Percentiles rank a stretch among this genome's conserved stretches.
phyloP scores from a whole-genome alignment of 1,284 basidiomycete genomes.

The Ceratobasidium sp. region DNA sequence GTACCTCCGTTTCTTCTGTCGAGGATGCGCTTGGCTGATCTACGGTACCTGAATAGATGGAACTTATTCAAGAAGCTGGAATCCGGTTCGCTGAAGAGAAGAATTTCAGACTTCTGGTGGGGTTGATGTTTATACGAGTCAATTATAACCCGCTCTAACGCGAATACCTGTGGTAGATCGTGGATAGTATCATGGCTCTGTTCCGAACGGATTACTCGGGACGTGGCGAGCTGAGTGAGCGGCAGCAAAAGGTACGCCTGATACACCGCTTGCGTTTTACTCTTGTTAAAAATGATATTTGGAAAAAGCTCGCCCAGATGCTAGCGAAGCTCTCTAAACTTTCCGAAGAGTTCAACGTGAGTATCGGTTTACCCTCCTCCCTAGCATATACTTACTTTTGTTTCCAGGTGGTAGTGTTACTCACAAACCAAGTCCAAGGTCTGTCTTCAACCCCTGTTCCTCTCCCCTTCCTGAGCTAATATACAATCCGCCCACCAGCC shows the following conservation, averaged over 20 bases:
- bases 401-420: slow-evolving; percentile 80
- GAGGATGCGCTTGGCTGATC: too few species aligned
- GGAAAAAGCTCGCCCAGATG: slow-evolving; percentile 77
- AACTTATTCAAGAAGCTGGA: slow-evolving; percentile 88
- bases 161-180: slow-evolving; percentile 69
- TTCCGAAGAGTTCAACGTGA: slow-evolving; percentile 90
- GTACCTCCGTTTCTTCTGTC: slow-evolving; percentile 62
- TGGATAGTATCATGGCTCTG: slow-evolving; percentile 95
- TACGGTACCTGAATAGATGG: slow-evolving; percentile 69
- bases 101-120: slow-evolving; percentile 79
- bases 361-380: slow-evolving; percentile 47
- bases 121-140: slow-evolving; percentile 35
- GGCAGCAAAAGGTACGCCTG: slow-evolving; percentile 84
- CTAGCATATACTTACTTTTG: neutral
- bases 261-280: too few species aligned
- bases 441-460: slow-evolving; percentile 50
- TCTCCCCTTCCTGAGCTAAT: neutral
- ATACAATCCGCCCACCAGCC: slow-evolving; percentile 62
- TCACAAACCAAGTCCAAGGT: slow-evolving; percentile 96
- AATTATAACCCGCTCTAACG: neutral
- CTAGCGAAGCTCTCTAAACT: slow-evolving; percentile 90
- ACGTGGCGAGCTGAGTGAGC: slow-evolving; percentile 90
- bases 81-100: slow-evolving; percentile 86
- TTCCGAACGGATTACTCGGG: slow-evolving; percentile 95
- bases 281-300: slow-evolving; percentile 4